Evolutionary conservation across 1,284 basidiomycete genomes (phyloP), one percentile per base, ranked within the genome.

Genomic region (Malassezia pachydermatis): DNA sequence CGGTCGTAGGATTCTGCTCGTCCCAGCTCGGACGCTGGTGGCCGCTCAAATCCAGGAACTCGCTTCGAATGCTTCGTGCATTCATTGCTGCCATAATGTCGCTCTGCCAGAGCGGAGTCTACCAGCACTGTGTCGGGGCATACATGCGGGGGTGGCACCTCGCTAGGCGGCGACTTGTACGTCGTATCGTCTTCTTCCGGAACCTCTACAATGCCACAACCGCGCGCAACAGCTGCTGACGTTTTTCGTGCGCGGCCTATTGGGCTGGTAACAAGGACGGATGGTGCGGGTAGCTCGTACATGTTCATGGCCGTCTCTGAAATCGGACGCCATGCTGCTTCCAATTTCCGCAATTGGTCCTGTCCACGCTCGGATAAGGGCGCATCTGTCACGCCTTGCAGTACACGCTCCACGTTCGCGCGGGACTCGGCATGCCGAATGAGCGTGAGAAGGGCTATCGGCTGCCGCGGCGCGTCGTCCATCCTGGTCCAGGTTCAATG

Each of bases 311-410:
- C 30, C 11, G 27, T 8, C 6, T 45, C 22, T 6, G 23, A 36
- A 7, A 10, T 5, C 2, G 40, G 28, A 13, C 47, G 42, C 45
- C 52, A 47, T 13, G 45, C 51, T 10, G 19, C 45, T 7, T 57
- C 55, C 2, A 69, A 49, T 2, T 54, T 51, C 30, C 57, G 45
- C 11, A 64, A 51, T 52, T 69, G 66, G n/a, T 51, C 48, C 22
- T 59, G 48, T 3, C 66, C 66, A 16, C 45, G 50, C 5, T 51
- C 41, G 3, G 65, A 60, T 8, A 69, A 34, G 1, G 61, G 60
- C 6, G 65, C 65, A 36, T 69, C 66, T 4, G 64, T 59, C 8
- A 59, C 55, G 14, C 66, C 66, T 47, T 69, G 66, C 5, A 69
- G 55, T 4, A 69, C 38, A 4, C 58, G 59, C 14, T 65, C 60